Evolutionary conservation across 495 filamentous ascomycete genomes (phyloP), one percentile per base, ranked within the genome.

Genomic region (Daldinia concentrica): DNA sequence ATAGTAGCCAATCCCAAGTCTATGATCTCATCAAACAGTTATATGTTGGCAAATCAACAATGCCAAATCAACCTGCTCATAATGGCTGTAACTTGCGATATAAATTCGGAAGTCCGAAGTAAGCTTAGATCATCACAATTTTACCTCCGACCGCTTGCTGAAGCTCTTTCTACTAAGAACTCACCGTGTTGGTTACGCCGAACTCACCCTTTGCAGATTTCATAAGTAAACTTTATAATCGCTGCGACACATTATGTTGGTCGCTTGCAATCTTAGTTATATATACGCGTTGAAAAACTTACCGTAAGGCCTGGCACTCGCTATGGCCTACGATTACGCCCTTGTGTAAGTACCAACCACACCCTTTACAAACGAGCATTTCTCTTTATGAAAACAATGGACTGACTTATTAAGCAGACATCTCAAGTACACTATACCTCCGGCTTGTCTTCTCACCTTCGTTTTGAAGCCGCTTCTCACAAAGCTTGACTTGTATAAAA

Each of bases 281-380:
- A 48, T 48, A 48, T 48, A 48, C 43, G 37, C 17, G 17, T 30
- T 62, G 30, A 61, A n/a, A 64, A 64, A 22, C 59, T 24, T 60
- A 50, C 56, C 39, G n/a, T 55, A 26, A 64, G 50, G 36, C 24
- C 41, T 62, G 27, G 48, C 17, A 57, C 24, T 29, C 58, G 79
- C 75, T 32, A 89, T 90, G 89, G 89, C 87, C n/a, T 84, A 81
- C 77, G 89, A 89, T 58, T 91, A 91, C 82, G 86, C 87, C 41
- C 78, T 89, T 61, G 88, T 91, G 88, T 90, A 84, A 79, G 87
- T 64, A 22, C n/a, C 32, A 27, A n/a, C n/a, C n/a, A n/a, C n/a
- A n/a, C n/a, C n/a, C n/a, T 27, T 19, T 60, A 30, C 19, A 57
- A 12, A 24, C 8, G n/a, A 7, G 7, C 27, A 24, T 39, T 26